A percentile compares a stretch with the other conserved stretches of the same genome.
Conservation (phyloP, 1,139 yeast species). For the Yamadazyma kanchanaburiensis region DNA sequence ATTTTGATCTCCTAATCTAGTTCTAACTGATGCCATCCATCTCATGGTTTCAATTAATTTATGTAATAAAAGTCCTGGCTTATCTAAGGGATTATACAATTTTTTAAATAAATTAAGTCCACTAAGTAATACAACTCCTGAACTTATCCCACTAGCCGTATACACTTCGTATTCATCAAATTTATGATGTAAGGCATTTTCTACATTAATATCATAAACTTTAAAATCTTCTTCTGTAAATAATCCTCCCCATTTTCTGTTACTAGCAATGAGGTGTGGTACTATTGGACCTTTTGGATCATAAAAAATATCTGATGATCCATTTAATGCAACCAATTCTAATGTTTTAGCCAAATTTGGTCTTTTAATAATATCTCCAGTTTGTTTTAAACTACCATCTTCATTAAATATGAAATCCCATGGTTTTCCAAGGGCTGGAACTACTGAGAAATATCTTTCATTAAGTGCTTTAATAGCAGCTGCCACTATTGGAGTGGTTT, state of each 20-base stretch:
- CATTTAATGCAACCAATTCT: slow-evolving; percentile 65
- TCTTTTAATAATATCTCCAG: slow-evolving; percentile 62
- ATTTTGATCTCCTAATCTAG: slow-evolving; percentile 69
- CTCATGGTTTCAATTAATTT: slow-evolving; percentile 83
- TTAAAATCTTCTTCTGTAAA: slow-evolving; percentile 61
- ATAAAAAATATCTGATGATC: slow-evolving; percentile 74
- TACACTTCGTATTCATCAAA: slow-evolving; percentile 47
- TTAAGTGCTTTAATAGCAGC: slow-evolving; percentile 21
- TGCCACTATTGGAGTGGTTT: slow-evolving; percentile 47
- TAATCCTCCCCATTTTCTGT: slow-evolving; percentile 57
- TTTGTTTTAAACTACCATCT: slow-evolving; percentile 29
- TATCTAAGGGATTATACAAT: slow-evolving; percentile 20
- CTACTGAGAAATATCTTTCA: slow-evolving; percentile 23
- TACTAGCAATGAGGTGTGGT: slow-evolving; percentile 43
- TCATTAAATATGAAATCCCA: slow-evolving; percentile 56
- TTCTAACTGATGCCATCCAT: slow-evolving; percentile 86
- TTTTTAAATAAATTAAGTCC: slow-evolving; percentile 64
- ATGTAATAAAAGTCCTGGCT: slow-evolving; percentile 50
- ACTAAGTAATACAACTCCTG: slow-evolving; percentile 78
- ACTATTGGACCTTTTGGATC: slow-evolving; percentile 81
- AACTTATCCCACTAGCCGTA: slow-evolving; percentile 75
- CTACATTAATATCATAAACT: slow-evolving; percentile 52
- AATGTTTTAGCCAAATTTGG: slow-evolving; percentile 65
- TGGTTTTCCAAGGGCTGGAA: slow-evolving; percentile 27
- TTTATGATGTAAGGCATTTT: slow-evolving; percentile 49